Evolutionary conservation across 2,329 filamentous ascomycete species (phyloP), one percentile per base, ranked within the genome.

Genomic region (Trematosphaeria pertusa): DNA sequence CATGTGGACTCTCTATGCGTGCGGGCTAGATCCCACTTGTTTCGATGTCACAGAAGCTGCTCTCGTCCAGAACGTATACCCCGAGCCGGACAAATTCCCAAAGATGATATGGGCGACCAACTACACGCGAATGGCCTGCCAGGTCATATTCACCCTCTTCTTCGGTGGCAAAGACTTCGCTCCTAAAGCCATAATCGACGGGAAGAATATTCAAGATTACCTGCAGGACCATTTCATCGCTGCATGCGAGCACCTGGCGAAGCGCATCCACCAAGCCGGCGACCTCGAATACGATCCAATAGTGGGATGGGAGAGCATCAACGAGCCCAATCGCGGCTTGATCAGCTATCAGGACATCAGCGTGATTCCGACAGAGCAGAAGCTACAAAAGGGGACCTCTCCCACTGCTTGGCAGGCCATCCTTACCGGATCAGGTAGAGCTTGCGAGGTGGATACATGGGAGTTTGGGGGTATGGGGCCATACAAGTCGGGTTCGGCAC

Each of bases 41-140:
- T 97, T 99, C 65, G 85, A 86, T 41, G 85, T 84, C 15, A 99
- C 92, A 11, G 88, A 97, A 73, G 93, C 93, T 3, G 91, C 94
- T 28, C 82, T 97, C 49, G 93, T 99, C 5, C 94, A 99, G 42
- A 99, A 97, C 65, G 95, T 89, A 2, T 97, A 90, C 67, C 86
- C 89, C 8, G 83, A 96, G 15, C 91, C 92, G 7, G 86, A 86
- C 19, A 81, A 87, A 1, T 99, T 93, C 58, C 94, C 94, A 18
- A 97, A 97, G 76, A 99, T 99, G 95, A 93, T 97, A 47, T 99
- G 94, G 94, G 91, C 93, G 12, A 97, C 95, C 40, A 99, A 99
- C 69, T 99, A 99, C 72, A 88, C 85, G 52, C 84, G 94, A 18
- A 79, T 97, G 38, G 92, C 88, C 2, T 89, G 87, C 38, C 90